A percentile compares a stretch with the other conserved stretches of the same genome.
Conservation (phyloP, 805 yeast genomes). For the Candida maesae region DNA sequence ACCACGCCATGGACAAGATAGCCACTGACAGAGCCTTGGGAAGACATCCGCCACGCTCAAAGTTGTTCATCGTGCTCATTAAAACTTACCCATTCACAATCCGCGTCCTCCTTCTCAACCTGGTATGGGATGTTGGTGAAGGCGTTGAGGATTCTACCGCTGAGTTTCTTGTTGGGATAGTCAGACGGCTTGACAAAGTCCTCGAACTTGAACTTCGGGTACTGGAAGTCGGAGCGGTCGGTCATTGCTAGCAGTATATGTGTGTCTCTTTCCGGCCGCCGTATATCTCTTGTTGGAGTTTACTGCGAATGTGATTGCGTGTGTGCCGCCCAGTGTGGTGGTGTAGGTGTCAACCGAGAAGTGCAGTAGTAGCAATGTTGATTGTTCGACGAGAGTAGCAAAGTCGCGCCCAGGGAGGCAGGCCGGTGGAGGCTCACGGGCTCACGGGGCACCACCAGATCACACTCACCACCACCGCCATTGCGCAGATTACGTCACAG, state of each 20-base stretch:
- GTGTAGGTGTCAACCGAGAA: too few species aligned
- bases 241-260: too few species aligned
- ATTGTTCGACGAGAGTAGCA: conserved; percentile 1
- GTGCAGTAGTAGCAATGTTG: neutral
- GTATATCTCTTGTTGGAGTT: too few species aligned
- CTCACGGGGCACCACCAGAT: too few species aligned
- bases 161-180: conserved; percentile 22
- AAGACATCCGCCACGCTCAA: neutral
- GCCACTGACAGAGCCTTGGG: neutral
- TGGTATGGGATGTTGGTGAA: conserved; percentile 67
- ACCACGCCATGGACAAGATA: neutral
- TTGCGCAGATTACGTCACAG: too few species aligned
- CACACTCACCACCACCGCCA: too few species aligned
- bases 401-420: too few species aligned
- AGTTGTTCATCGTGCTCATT: too few species aligned
- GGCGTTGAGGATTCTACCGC: conserved; percentile 64
- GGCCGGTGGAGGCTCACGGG: too few species aligned
- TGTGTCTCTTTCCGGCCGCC: too few species aligned
- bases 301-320: too few species aligned
- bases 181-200: conserved; percentile 26
- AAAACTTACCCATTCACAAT: conserved; percentile 26
- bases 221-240: conserved; percentile 1
- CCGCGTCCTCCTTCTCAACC: conserved; percentile 40
- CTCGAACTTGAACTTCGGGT: conserved; percentile 2
- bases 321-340: too few species aligned